A percentile compares a stretch with the other conserved stretches of the same genome.
Evolutionary conservation across 2,329 filamentous ascomycete species (phyloP).

Genomic region (Scedosporium apiospermum): DNA sequence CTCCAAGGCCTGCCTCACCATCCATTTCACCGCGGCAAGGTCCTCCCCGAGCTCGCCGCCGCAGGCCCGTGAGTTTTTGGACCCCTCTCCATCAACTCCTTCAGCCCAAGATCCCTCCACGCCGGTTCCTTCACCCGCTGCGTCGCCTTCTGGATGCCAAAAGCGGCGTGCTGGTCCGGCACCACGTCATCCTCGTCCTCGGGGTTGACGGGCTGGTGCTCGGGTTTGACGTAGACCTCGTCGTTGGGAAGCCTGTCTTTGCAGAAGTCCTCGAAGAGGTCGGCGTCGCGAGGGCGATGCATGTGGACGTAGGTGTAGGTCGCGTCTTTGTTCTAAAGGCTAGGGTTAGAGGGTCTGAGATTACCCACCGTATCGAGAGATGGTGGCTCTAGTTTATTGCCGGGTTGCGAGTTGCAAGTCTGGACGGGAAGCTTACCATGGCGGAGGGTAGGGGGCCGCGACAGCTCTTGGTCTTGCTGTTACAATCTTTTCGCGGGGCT

Average conservation of each 20-base stretch:
- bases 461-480: too few species aligned
- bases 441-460: too few species aligned
- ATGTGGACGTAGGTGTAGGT: constrained; percentile 69
- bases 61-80: constrained; percentile 24
- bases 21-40: constrained; percentile 14
- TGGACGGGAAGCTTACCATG: too few species aligned
- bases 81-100: constrained; percentile 57
- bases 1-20: background rate
- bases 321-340: constrained; percentile 58
- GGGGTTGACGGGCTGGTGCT: constrained; percentile 74
- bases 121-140: constrained; percentile 60
- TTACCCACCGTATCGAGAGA: too few species aligned
- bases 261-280: constrained; percentile 71
- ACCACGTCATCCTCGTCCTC: constrained; percentile 86
- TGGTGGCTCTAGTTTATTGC: too few species aligned
- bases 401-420: too few species aligned
- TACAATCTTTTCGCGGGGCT: too few species aligned
- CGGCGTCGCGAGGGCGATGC: constrained; percentile 60
- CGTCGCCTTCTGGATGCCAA: constrained; percentile 74
- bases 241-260: constrained; percentile 62
- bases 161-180: constrained; percentile 79
- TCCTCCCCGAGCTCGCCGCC: constrained; percentile 9
- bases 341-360: background rate
- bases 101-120: constrained; percentile 73
- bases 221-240: constrained; percentile 71